phyloP scores from a whole-genome alignment of 2,329 filamentous ascomycete genomes.

The Raffaelea ambrosiae region DNA sequence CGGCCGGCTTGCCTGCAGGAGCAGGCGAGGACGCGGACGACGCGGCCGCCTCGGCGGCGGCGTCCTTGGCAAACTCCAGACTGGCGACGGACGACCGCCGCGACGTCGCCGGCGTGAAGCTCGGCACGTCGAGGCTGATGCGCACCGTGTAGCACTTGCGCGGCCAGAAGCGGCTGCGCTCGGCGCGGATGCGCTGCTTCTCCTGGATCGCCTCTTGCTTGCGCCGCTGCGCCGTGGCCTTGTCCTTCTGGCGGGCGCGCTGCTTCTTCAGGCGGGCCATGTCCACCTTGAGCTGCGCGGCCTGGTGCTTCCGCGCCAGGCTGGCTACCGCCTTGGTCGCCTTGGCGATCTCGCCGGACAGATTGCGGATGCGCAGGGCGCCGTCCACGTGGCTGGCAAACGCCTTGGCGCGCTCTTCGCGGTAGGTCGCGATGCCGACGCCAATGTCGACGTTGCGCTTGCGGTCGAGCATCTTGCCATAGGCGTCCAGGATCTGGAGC shows the following conservation, averaged over 20 bases:
- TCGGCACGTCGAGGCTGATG: slow-evolving; percentile 40
- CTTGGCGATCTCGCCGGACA: slow-evolving; percentile 23
- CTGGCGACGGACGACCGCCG: slow-evolving; percentile 43
- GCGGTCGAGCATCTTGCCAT: slow-evolving; percentile 26
- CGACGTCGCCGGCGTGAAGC: slow-evolving; percentile 33
- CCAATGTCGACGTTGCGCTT: slow-evolving; percentile 26
- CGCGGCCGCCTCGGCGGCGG: slow-evolving; percentile 33
- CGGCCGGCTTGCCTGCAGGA: not conserved
- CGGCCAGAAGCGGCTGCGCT: slow-evolving; percentile 41
- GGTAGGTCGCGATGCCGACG: slow-evolving; percentile 30
- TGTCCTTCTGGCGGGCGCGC: slow-evolving; percentile 20
- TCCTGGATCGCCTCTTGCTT: slow-evolving; percentile 22
- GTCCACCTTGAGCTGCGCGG: slow-evolving; percentile 19
- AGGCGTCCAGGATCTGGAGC: slow-evolving; percentile 30
- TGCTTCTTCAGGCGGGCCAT: slow-evolving; percentile 17
- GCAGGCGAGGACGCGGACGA: not conserved
- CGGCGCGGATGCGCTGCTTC: slow-evolving; percentile 31
- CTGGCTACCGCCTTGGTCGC: too few relatives aligned
- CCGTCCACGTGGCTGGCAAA: slow-evolving; percentile 32
- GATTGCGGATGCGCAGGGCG: slow-evolving; percentile 20
- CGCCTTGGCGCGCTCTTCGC: slow-evolving; percentile 30
- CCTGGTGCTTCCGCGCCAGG: slow-evolving; percentile 23
- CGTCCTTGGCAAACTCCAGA: slow-evolving; percentile 42
- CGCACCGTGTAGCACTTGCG: slow-evolving; percentile 38
- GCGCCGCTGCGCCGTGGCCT: not conserved